Evolutionary conservation across 192 early-diverging fungal genomes (phyloP), one percentile per base, ranked within the genome.

Genomic region (Rhizophagus clarus): DNA sequence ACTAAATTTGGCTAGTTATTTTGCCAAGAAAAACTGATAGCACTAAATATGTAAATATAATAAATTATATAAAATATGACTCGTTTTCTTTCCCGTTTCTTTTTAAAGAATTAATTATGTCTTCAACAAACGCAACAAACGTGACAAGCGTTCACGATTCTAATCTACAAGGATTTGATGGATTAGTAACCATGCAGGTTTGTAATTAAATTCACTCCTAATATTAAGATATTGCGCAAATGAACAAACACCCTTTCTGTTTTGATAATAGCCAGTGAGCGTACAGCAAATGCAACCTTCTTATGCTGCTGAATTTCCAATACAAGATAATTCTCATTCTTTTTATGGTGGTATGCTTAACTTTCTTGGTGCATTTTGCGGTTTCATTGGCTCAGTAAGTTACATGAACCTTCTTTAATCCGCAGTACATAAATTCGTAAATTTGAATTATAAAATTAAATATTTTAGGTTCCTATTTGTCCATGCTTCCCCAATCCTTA

Each of bases 401-500:
- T 12, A 12, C 11, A 69, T 69, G 2, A 74, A 12, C 17, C 34
- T n/a, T 7, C 31, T 42, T 79, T 49, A 61, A 32, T 76, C 42
- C n/a, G 14, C 17, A 22, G 51, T 20, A 56, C 6, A 49, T 15
- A 15, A 51, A 51, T 40, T 40, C 37, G 4, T 40, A 51, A 15
- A 51, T 17, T 51, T 51, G 49, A 51, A 20, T 56, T 17, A 51
- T 20, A 22, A 1, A n/a, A n/a, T 22, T n/a, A 62, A 51, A 75
- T 75, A n/a, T n/a, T n/a, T n/a, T n/a, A 85, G 84, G 73, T 83
- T 34, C 89, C 89, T 32, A 81, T 82, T 68, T 84, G 82, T 62
- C 17, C 84, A 51, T 88, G 88, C 75, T 89, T 78, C 28, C 89
- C 89, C 32, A 94, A 90, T 74, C 93, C 93, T 7, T 95, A 89